Base-by-base conservation (phyloP, 306 rosid genomes). In the Vicia villosa region DNA sequence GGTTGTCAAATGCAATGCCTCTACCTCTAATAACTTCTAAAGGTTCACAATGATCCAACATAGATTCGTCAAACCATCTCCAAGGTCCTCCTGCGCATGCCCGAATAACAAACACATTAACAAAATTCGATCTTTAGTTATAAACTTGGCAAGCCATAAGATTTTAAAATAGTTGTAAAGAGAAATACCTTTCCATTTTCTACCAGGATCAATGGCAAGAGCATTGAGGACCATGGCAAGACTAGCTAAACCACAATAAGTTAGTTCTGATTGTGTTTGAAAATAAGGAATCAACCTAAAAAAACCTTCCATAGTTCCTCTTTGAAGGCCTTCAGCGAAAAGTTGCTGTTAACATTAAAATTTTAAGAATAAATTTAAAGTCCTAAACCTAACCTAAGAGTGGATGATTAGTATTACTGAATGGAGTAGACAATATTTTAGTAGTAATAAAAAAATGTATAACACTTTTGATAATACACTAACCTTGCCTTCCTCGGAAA, bases 51-150 rank as follows among this genome's bases (percentile, higher is more conserved):
- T 96, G 90, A 71, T 93, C 98, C 73, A 93, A 57, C 98, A 93
- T 93, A 42, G 98, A 85, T 63, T 93, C 98, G 82, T 93, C 98
- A 73, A 88, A 90, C 98, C 98, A 93, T 81, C 97, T 93, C 98
- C 98, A 90, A 69, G 98, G 96, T 30, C 98, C 30, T 26, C 30
- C 97, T 93, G 64, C 21, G 47, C 10, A 63, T 16, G 80, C 32
- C 63, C 59, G 12, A 47, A 63, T 22, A 30, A 24, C 28, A 51
- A 66, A 60, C 30, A 11, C 10, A 63, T 66, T 40, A 60, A 60
- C 20, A 45, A 49, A 7, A 17, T 1, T 49, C 1, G 3, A 5
- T 16, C 1, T 1, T 0, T 2, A 16, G 4, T 22, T 22, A 26
- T 26, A 26, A 26, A 26, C 4, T 2, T 26, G 4, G 3, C 3